Evolutionary conservation across 202 grass and related monocot genomes (phyloP), one percentile per base, ranked within the genome.

Genomic region (Hordeum pubiflorum): DNA sequence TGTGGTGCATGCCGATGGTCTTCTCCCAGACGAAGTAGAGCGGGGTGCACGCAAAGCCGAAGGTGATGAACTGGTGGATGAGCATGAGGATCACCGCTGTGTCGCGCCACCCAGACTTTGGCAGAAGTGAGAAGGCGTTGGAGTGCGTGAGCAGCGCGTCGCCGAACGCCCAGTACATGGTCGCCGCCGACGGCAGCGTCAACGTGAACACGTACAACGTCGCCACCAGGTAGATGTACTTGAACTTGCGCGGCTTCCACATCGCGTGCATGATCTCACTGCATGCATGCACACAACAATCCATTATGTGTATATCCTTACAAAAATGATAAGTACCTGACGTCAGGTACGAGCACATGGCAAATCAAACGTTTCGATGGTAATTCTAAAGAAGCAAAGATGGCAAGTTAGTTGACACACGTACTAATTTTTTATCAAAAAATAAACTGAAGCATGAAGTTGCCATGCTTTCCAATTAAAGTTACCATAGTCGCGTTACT

Each of bases 221-320:
- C 37, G 95, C 95, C 81, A 85, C 52, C 27, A 97, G 82, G 76
- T 97, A 97, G 87, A 97, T 94, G 95, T 91, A 84, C 88, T 98
- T 98, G 90, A 98, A 98, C 86, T 91, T 93, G 29, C 89, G 95
- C 9, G 92, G 95, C 85, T 94, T 98, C 95, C 95, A 98, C 95
- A 98, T 98, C 20, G 95, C 95, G 76, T 98, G 90, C 95, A 98
- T 98, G 75, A 98, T 98, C 88, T 98, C 95, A 0, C 95, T 98
- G 89, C 48, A 22, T 43, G 21, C 3, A 36, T 37, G 18, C 64
- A 10, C n/a, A 23, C 34, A 68, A 10, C 36, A 29, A 29, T 3
- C 29, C 29, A 1, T 29, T 29, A 29, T 29, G 29, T 29, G 29
- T 3, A 29, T 29, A 29, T 29, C 29, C 29, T 29, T 29, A 29